These are phyloP conservation scores for Nitzschia palea DNA, from an alignment of 108 stramenopile species.

Conservation along the genomic window DNA sequence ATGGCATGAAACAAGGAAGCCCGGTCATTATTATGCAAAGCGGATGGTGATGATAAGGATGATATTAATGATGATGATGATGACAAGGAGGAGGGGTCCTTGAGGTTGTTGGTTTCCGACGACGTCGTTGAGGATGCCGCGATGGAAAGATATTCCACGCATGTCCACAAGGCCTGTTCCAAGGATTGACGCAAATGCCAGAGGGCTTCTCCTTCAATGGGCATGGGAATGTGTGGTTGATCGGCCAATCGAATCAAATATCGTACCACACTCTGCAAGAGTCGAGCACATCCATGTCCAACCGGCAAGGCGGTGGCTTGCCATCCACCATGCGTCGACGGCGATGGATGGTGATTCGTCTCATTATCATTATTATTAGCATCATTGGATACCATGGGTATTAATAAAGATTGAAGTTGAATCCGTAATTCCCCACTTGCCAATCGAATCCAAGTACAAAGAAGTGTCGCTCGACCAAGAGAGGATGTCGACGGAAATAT, in stretches of 20 bases:
- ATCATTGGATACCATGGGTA: background rate
- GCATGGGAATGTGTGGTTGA: background rate
- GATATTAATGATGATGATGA: too few relatives aligned
- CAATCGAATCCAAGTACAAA: constrained; percentile 32
- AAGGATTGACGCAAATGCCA: constrained; percentile 25
- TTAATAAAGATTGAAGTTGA: constrained; percentile 18
- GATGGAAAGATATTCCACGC: constrained; percentile 13
- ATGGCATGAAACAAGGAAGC: background rate
- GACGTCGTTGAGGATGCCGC: too few relatives aligned
- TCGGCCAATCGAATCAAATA: constrained; percentile 23
- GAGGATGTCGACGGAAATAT: background rate
- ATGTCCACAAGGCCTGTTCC: constrained; percentile 22
- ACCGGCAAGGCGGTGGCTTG: constrained; percentile 5
- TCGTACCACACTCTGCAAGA: constrained; percentile 16
- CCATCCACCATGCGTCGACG: background rate
- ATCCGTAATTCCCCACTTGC: constrained; percentile 38
- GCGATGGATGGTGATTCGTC: background rate
- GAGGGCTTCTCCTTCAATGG: constrained; percentile 9
- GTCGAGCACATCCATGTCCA: constrained; percentile 24
- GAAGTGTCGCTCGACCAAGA: constrained; percentile 1
- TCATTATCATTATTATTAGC: background rate
- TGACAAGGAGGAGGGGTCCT: too few relatives aligned
- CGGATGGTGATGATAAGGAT: background rate
- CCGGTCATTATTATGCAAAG: background rate
- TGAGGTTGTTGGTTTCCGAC: too few relatives aligned